Evolutionary conservation across 1,284 basidiomycete genomes (phyloP), one percentile per base, ranked within the genome.

Genomic region (Cystobasidium sp.): DNA sequence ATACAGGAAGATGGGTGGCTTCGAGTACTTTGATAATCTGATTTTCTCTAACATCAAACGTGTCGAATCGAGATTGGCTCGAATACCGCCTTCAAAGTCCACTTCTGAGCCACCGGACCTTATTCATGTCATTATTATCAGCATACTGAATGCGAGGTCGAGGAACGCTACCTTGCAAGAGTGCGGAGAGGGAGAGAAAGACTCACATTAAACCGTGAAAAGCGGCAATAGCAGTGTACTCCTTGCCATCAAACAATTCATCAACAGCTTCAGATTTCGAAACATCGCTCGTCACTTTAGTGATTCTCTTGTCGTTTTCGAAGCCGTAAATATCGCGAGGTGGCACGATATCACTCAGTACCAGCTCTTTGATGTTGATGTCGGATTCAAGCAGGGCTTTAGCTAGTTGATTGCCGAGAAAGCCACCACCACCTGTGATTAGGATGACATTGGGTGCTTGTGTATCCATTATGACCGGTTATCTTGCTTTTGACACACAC

Each of bases 71-170:
- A 89, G 80, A 80, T 90, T 90, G 75, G 89, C 87, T 58, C 85
- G 86, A 79, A 76, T 88, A 6, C 87, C 88, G 3, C 88, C 81
- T 55, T 87, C 86, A 78, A 89, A 89, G 79, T 88, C 85, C 75
- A 87, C 86, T 80, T 90, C 88, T 18, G 87, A 85, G 20, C 87
- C 88, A 24, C 88, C 86, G n/a, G 87, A 88, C 88, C 89, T 89
- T 80, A 88, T 87, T 20, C 1, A 31, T 37, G 31, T 1, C 31
- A 31, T 5, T 5, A 31, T 2, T 8, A 1, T 88, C 88, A 78
- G 88, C 87, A 72, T 88, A 83, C 1, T 1, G 18, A 4, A 10
- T 67, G 47, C n/a, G n/a, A n/a, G n/a, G n/a, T n/a, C n/a, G n/a
- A n/a, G n/a, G 24, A 3, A 56, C 16, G 6, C n/a, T 37, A 22